Conservation (phyloP, 164 flowering plant species). For the Nymphaea thermarum region DNA sequence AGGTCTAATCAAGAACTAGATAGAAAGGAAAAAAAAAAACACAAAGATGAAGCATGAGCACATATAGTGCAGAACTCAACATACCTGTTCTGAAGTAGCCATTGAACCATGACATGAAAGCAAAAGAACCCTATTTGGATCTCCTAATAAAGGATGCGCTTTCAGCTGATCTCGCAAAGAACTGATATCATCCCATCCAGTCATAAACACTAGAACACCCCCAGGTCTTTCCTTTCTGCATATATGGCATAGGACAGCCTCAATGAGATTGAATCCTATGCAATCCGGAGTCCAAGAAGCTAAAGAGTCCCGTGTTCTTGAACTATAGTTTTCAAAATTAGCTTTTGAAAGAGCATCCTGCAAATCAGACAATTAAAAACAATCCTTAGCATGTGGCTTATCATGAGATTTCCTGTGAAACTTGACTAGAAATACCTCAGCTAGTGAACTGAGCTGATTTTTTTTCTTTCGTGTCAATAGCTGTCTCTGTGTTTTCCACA, state of each 20-base stretch:
- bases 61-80: neutral
- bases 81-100: slow-evolving; percentile 98
- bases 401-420: neutral
- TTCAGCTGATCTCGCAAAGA: slow-evolving; percentile 84
- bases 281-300: slow-evolving; percentile 86
- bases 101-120: slow-evolving; percentile 98
- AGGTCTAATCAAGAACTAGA: neutral
- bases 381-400: neutral
- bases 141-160: slow-evolving; percentile 95
- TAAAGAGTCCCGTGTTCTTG: slow-evolving; percentile 82
- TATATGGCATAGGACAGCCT: slow-evolving; percentile 92
- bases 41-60: neutral
- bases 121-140: slow-evolving; percentile 88
- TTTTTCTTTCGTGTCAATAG: slow-evolving; percentile 75
- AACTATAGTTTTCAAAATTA: slow-evolving; percentile 71
- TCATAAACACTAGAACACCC: slow-evolving; percentile 95
- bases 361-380: slow-evolving; percentile 7
- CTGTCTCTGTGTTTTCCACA: slow-evolving; percentile 95
- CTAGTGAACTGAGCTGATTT: slow-evolving; percentile 82
- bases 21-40: neutral
- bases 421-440: slow-evolving; percentile 51
- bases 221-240: slow-evolving; percentile 95
- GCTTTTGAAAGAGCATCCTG: slow-evolving; percentile 86
- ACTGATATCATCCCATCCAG: slow-evolving; percentile 99
- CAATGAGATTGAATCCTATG: slow-evolving; percentile 96